Conservation (phyloP, 2,329 filamentous ascomycete species). For the Fusarium liriodendri region DNA sequence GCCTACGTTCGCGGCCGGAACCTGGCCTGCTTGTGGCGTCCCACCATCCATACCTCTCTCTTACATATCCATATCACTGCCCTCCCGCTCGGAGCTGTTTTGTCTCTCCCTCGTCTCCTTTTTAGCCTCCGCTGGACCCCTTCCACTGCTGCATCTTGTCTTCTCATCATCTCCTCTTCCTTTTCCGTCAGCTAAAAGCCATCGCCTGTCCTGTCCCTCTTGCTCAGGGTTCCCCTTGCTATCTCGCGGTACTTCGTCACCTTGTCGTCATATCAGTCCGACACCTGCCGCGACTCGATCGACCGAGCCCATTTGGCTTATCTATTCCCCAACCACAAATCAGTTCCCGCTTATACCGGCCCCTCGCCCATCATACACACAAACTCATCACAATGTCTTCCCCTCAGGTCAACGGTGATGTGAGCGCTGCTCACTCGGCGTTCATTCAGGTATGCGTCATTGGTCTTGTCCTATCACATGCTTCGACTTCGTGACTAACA, state of each 20-base stretch:
- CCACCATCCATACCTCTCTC: slow-evolving; percentile 28
- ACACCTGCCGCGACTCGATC: slow-evolving; percentile 2
- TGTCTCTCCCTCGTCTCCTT: slow-evolving; percentile 26
- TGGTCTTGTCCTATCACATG: neutral
- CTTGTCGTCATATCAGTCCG: slow-evolving; percentile 18
- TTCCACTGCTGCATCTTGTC: slow-evolving; percentile 31
- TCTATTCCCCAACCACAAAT: slow-evolving; percentile 5
- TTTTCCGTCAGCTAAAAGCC: slow-evolving; percentile 6
- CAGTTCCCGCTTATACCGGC: slow-evolving; percentile 6
- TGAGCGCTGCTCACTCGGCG: slow-evolving; percentile 58
- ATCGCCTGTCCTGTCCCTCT: slow-evolving; percentile 6
- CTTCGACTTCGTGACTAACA: neutral
- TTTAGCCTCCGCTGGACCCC: slow-evolving; percentile 40
- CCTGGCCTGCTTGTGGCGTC: slow-evolving; percentile 38
- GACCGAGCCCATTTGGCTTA: slow-evolving; percentile 21
- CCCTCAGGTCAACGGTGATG: slow-evolving; percentile 63
- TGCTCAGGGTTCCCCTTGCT: slow-evolving; percentile 4
- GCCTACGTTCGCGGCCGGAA: slow-evolving; percentile 14
- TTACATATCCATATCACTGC: slow-evolving; percentile 17
- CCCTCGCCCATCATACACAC: slow-evolving; percentile 21
- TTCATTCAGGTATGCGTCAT: slow-evolving; percentile 59
- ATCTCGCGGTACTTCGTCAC: slow-evolving; percentile 15
- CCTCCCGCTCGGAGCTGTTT: neutral
- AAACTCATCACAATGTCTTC: slow-evolving; percentile 50
- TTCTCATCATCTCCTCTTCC: slow-evolving; percentile 20